Percentiles rank a stretch among this genome's conserved stretches.
These are phyloP conservation scores for Condylostoma magnum DNA, from an alignment of 169 alveolate species.

Conservation along the genomic window DNA sequence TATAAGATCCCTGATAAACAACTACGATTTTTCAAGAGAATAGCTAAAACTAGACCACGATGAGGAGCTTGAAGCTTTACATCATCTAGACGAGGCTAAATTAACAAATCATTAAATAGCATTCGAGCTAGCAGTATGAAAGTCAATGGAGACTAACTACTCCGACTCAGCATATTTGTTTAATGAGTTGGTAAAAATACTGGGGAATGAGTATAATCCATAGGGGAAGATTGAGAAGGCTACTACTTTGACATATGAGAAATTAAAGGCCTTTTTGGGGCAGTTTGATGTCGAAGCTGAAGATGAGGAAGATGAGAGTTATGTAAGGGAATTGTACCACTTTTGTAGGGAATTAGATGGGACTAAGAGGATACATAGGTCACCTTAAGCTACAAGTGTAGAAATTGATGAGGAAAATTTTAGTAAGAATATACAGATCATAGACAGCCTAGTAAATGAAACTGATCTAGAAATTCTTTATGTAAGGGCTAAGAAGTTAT, in stretches of 20 bases:
- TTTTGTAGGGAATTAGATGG: conserved; percentile 24
- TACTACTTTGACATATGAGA: background rate
- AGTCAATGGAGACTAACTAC: background rate
- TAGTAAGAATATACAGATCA: background rate
- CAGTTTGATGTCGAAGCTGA: background rate
- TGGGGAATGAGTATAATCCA: background rate
- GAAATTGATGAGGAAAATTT: background rate
- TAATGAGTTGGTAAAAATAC: conserved; percentile 14
- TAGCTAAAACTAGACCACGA: conserved; percentile 17
- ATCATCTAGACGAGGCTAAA: background rate
- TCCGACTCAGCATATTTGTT: conserved; percentile 15
- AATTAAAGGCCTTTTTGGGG: conserved; percentile 15
- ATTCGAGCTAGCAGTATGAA: conserved; percentile 23
- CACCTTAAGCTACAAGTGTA: background rate
- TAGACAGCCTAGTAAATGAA: background rate
- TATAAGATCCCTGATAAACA: background rate
- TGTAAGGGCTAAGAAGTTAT: background rate
- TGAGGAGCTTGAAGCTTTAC: conserved; percentile 29
- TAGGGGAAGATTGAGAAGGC: background rate
- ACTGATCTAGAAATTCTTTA: background rate
- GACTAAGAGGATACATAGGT: conserved; percentile 9
- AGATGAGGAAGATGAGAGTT: conserved; percentile 16
- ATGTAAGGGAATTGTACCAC: conserved; percentile 22
- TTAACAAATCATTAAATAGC: conserved; percentile 1
- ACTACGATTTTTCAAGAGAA: conserved; percentile 15